phyloP scores from a whole-genome alignment of 108 stramenopile species.

The Pseudonitzschia delicatissima region DNA sequence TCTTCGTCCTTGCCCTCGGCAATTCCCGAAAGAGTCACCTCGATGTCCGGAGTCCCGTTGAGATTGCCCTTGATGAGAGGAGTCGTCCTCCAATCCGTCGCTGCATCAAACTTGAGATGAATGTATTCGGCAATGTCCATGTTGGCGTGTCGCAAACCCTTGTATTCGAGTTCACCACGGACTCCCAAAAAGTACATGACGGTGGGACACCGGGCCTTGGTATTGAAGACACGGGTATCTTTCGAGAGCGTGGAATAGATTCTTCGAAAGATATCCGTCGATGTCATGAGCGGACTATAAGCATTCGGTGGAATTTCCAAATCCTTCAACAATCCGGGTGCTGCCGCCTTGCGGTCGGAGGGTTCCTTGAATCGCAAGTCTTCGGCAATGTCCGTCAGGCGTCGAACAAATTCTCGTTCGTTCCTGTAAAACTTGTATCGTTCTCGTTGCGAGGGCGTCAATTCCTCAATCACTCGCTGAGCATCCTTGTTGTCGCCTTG shows the following conservation, averaged over 20 bases:
- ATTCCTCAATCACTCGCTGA: conserved; percentile 42
- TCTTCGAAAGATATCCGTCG: conserved; percentile 87
- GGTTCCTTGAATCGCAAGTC: conserved; percentile 91
- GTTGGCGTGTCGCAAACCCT: conserved; percentile 49
- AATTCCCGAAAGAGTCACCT: too few relatives aligned
- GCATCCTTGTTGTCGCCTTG: conserved; percentile 37
- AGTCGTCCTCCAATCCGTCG: too few relatives aligned
- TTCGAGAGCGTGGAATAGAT: conserved; percentile 69
- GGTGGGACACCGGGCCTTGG: conserved; percentile 93
- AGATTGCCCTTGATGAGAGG: too few relatives aligned
- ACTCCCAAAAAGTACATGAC: conserved; percentile 90
- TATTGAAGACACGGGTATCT: conserved; percentile 93
- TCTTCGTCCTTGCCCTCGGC: too few relatives aligned
- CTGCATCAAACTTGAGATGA: conserved; percentile 76
- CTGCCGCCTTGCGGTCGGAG: conserved; percentile 70
- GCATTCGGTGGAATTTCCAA: conserved; percentile 78
- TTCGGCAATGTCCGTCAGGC: conserved; percentile 92
- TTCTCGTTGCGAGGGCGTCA: conserved; percentile 71
- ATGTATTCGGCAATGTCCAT: conserved; percentile 95
- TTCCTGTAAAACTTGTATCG: conserved; percentile 91
- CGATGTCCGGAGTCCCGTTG: too few relatives aligned
- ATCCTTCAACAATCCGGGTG: conserved; percentile 62
- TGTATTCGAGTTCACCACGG: conserved; percentile 56
- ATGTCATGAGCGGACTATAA: conserved; percentile 91
- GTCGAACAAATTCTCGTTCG: conserved; percentile 89